Conservation (phyloP, 2,329 filamentous ascomycete genomes). For the Hymenoscyphus fructigenus region DNA sequence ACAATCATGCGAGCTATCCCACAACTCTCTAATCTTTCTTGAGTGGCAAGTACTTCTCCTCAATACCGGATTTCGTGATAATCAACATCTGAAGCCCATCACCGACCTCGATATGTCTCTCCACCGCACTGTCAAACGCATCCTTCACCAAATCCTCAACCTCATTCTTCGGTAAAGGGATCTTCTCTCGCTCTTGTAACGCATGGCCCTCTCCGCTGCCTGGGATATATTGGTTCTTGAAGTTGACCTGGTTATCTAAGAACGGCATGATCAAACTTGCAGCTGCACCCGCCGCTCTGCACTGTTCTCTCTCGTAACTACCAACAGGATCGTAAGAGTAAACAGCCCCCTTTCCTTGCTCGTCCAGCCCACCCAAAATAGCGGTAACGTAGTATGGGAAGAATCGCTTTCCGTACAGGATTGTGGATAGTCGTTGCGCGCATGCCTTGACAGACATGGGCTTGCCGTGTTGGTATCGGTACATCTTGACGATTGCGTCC, state of each 20-base stretch:
- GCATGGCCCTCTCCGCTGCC: slow-evolving; percentile 82
- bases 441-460: slow-evolving; percentile 92
- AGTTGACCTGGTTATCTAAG: slow-evolving; percentile 98
- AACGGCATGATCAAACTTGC: slow-evolving; percentile 98
- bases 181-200: slow-evolving; percentile 67
- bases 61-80: slow-evolving; percentile 82
- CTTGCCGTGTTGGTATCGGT: slow-evolving; percentile 97
- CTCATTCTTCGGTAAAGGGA: slow-evolving; percentile 68
- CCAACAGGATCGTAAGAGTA: slow-evolving; percentile 98
- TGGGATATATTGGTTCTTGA: slow-evolving; percentile 96
- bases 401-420: slow-evolving; percentile 96
- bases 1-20: slow-evolving; percentile 15
- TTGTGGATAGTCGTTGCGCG: slow-evolving; percentile 90
- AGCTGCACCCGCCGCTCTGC: slow-evolving; percentile 87
- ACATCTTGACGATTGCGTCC: slow-evolving; percentile 96
- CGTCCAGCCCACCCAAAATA: slow-evolving; percentile 90
- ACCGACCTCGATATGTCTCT: slow-evolving; percentile 98
- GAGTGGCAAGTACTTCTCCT: slow-evolving; percentile 79
- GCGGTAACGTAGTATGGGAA: slow-evolving; percentile 98
- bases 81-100: slow-evolving; percentile 95
- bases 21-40: slow-evolving; percentile 73
- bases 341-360: slow-evolving; percentile 88
- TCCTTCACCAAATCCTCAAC: slow-evolving; percentile 91
- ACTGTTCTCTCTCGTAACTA: slow-evolving; percentile 96
- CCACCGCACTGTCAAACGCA: slow-evolving; percentile 95